phyloP scores from a whole-genome alignment of 176 grass and related monocot genomes.

The Oryza meyeriana region DNA sequence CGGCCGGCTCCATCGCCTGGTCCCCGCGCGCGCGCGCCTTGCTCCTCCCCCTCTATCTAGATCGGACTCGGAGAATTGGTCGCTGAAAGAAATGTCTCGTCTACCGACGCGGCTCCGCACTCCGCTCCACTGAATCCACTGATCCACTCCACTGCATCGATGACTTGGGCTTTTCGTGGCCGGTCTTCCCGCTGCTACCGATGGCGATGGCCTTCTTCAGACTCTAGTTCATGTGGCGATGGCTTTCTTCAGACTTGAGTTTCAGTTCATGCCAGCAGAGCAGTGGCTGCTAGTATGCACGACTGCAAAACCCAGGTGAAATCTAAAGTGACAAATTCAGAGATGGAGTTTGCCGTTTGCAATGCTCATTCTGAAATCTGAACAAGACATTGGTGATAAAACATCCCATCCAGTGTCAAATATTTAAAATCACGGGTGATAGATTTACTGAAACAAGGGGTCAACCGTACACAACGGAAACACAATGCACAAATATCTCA shows the following conservation, averaged over 20 bases:
- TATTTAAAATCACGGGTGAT: too few species aligned
- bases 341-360: too few species aligned
- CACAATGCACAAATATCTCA: neutral
- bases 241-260: too few species aligned
- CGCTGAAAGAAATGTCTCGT: neutral
- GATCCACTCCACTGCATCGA: neutral
- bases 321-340: too few species aligned
- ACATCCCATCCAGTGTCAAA: too few species aligned
- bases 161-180: neutral
- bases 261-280: neutral
- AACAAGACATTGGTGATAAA: too few species aligned
- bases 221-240: too few species aligned
- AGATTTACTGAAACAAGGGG: neutral
- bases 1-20: constrained; percentile 15
- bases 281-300: neutral
- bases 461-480: too few species aligned
- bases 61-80: neutral
- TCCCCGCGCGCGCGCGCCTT: too few species aligned
- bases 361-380: too few species aligned
- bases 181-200: neutral
- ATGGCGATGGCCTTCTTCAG: neutral
- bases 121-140: too few species aligned
- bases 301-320: too few species aligned
- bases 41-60: neutral
- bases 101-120: neutral